Evolutionary conservation across 176 grass and related monocot species (phyloP), one percentile per base, ranked within the genome.

Genomic region (Canna indica): DNA sequence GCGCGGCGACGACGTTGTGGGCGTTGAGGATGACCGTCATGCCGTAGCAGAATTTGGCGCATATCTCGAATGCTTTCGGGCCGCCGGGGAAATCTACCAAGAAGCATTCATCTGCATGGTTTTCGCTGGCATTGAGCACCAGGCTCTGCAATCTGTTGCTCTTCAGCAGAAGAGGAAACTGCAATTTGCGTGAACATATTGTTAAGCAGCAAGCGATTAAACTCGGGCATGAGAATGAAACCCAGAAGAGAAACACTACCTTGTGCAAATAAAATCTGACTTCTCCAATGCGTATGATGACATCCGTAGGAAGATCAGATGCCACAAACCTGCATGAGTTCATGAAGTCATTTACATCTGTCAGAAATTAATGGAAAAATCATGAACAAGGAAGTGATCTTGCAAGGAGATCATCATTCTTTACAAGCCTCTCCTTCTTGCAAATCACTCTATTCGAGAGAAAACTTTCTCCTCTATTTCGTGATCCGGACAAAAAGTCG

Each of bases 131-230:
- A 78, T 85, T 81, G 29, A 88, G 81, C 25, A 99, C 77, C 67
- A 94, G 74, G 58, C 74, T 80, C 70, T 99, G 95, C 60, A 99
- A 70, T 62, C 82, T 84, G 67, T 75, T 80, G 77, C 95, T 94
- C 84, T 94, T 99, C 47, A 90, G 88, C 47, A 94, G 72, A 72
- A 99, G 95, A 17, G 95, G 95, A 78, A 99, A 99, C 90, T 94
- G 86, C 71, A 81, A 70, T 71, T 30, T 84, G 69, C 50, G 52
- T 2, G 66, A 42, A 59, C 8, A 60, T n/a, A 52, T 52, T 24
- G 36, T 31, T 42, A 22, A 52, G 75, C 57, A 24, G 3, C 11
- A 33, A 8, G 30, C 59, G 16, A 31, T 61, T 29, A 15, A 33
- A 18, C 3, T 34, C 17, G 32, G 52, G 20, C 60, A 63, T 35